Evolutionary conservation across 805 yeast species (phyloP), one percentile per base, ranked within the genome.

Genomic region (Cephaloascus albidus): DNA sequence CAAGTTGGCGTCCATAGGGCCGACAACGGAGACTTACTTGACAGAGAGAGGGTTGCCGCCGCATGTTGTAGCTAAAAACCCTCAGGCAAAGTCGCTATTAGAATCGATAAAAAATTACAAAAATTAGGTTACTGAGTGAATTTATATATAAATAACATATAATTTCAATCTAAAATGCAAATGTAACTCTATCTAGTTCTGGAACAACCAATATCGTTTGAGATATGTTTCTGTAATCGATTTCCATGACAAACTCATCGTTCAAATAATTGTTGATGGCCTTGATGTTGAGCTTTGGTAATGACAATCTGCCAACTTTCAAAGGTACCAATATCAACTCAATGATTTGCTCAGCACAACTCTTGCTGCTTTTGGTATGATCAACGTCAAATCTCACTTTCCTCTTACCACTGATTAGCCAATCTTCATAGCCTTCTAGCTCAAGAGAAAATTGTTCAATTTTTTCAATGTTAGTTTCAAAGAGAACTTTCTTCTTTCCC

Each of bases 1-100:
- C 19, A 70, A 66, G 36, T 61, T 87, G 14, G 96, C 95, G 0
- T 78, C 89, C 3, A 90, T 90, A 42, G 97, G 97, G 0, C 97
- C 97, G 2, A 90, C 97, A 0, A 90, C 97, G 0, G 77, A 82
- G 40, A 68, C 63, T 32, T 87, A 74, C 50, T 58, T 89, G 34
- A 31, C 55, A 4, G 55, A 64, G 1, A 65, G 73, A 16, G 80
- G 76, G 0, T 54, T 90, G 3, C 46, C 35, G 1, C 85, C 89
- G 1, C 60, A 73, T 32, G 73, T 83, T 1, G 83, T 82, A 3
- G 80, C 96, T 3, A 58, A 60, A 4, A 78, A 76, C 42, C 97
- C 97, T 0, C 79, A 79, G 26, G 87, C 96, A 0, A 48, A 46
- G 2, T 68, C 82, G 3, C 59, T 88, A 32, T 57, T 70, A 6